A percentile compares a stretch with the other conserved stretches of the same genome.
Evolutionary conservation across 192 early-diverging fungal genomes (phyloP).

Genomic region (Gonapodya sp.): DNA sequence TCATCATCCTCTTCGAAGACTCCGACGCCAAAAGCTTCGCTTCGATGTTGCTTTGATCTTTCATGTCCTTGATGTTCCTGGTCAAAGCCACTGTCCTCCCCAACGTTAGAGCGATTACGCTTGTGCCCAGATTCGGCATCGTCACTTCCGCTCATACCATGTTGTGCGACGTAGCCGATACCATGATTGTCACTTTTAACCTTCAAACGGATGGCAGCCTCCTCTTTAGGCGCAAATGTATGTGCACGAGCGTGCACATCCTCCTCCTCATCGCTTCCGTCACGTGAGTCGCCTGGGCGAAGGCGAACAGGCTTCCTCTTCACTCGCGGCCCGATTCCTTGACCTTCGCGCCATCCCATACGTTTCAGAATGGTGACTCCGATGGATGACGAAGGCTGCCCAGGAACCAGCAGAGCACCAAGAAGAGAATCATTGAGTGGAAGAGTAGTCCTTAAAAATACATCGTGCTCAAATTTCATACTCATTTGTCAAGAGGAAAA

Average conservation of each 20-base stretch:
- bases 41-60: conserved; percentile 17
- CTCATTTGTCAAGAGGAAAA: not conserved
- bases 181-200: conserved; percentile 51
- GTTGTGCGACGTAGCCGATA: conserved; percentile 60
- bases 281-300: conserved; percentile 17
- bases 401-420: conserved; percentile 25
- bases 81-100: not conserved
- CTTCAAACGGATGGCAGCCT: conserved; percentile 29
- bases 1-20: conserved; percentile 58
- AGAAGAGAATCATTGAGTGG: not conserved
- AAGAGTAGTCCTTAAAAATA: not conserved
- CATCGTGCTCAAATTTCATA: not conserved
- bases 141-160: conserved; percentile 23
- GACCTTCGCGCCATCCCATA: conserved; percentile 86
- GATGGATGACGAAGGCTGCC: conserved; percentile 50
- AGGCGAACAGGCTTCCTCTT: conserved; percentile 20
- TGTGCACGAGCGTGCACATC: conserved; percentile 35
- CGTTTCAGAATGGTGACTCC: conserved; percentile 56
- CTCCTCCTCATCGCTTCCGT: conserved; percentile 26
- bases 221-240: conserved; percentile 62
- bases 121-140: not conserved
- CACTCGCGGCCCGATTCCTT: conserved; percentile 68
- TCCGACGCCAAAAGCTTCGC: conserved; percentile 51
- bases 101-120: not conserved
- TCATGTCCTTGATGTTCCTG: not conserved